Conservation (phyloP, 2,329 filamentous ascomycete species). For the Alternaria sp. region DNA sequence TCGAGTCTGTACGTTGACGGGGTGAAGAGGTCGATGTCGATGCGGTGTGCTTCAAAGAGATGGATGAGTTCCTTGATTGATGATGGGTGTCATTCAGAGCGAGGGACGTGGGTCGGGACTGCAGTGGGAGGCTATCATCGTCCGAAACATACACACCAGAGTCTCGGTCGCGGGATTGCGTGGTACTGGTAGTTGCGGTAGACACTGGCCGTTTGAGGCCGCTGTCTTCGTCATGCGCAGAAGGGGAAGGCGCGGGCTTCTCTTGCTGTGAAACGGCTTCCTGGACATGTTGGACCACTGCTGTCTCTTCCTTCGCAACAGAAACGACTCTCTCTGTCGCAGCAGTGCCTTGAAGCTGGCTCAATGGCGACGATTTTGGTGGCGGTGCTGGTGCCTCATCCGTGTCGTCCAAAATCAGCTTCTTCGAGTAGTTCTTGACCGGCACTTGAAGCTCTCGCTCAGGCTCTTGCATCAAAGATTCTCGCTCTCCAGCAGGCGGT, state of each 20-base stretch:
- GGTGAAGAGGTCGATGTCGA: slow-evolving; percentile 7
- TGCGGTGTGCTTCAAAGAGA: slow-evolving; percentile 11
- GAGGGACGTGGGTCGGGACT: slow-evolving; percentile 16
- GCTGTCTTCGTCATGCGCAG: neutral
- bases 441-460: neutral
- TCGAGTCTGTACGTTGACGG: slow-evolving; percentile 19
- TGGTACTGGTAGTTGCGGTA: neutral
- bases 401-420: neutral
- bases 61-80: slow-evolving; percentile 12
- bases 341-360: neutral
- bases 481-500: neutral
- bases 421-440: neutral
- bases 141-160: slow-evolving; percentile 36
- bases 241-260: neutral
- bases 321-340: neutral
- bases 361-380: neutral
- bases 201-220: neutral
- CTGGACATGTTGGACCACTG: neutral
- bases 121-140: slow-evolving; percentile 9
- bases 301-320: neutral
- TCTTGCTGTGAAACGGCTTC: neutral
- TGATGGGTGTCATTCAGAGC: slow-evolving; percentile 16
- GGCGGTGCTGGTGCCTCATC: neutral
- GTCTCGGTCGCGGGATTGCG: slow-evolving; percentile 22
- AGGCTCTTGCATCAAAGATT: neutral